Evolutionary conservation across 768 basidiomycete genomes (phyloP), one percentile per base, ranked within the genome.

Genomic region (Boletus pseudo-olivaceus): DNA sequence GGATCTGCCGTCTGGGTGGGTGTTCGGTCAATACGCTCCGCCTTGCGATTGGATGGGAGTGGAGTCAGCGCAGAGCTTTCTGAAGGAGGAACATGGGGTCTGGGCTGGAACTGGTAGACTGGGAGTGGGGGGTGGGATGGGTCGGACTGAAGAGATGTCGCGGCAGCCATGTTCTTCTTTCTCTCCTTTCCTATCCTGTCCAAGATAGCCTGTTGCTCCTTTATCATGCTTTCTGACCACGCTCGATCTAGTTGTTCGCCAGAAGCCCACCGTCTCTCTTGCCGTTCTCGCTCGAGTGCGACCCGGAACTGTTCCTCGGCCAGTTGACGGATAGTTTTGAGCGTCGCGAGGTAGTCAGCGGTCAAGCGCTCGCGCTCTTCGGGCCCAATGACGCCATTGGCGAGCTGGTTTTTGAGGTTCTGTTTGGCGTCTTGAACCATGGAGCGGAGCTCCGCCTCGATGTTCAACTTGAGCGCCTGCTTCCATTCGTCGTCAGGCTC

Each of bases 361-460:
- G 58, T 61, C 34, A 81, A 61, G 17, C 66, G 69, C 17, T 77
- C 68, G 8, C 76, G 71, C 41, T 69, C 60, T 17, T n/a, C n/a
- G n/a, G n/a, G n/a, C n/a, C n/a, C n/a, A n/a, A n/a, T n/a, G n/a
- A n/a, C n/a, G n/a, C n/a, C n/a, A n/a, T 77, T 67, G 63, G 75
- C 74, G 12, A 89, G 71, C 64, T 82, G 77, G 15, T 72, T 67
- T 32, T 82, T 75, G 35, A 82, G 69, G 54, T 79, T 82, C 54
- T 81, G 77, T 69, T 84, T 83, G n/a, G 88, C 81, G 55, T 86
- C 86, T 50, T 83, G 77, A 55, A 87, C 77, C 58, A 68, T 65
- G 42, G 69, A 63, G 35, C 57, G 63, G 41, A 75, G 62, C 8
- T 70, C 71, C 2, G 74, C 72, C 60, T 82, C 80, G 61, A 90